Evolutionary conservation across 192 early-diverging fungal genomes (phyloP).

Genomic region (Coemansia guatemalensis): DNA sequence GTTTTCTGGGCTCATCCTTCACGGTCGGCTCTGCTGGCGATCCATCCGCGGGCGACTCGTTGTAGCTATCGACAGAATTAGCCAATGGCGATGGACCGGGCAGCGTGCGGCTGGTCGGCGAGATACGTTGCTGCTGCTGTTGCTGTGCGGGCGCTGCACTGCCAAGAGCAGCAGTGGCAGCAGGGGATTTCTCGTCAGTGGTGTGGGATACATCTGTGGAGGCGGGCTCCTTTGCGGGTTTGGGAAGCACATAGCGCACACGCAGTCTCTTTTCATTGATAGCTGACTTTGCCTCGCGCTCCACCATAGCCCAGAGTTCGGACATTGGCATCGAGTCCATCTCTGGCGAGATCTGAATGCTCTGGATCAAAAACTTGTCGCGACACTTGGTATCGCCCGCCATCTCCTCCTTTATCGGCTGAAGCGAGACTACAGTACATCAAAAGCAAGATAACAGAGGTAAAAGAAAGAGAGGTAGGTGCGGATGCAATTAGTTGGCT

Average conservation of each 20-base stretch:
- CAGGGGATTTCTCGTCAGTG: conserved; percentile 1
- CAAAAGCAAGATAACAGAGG: neutral
- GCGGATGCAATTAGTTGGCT: neutral
- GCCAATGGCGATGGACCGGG: conserved; percentile 40
- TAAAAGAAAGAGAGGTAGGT: neutral
- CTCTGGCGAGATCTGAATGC: conserved; percentile 72
- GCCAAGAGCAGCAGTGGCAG: conserved; percentile 6
- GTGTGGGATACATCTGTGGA: neutral
- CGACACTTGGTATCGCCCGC: conserved; percentile 79
- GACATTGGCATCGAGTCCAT: conserved; percentile 60
- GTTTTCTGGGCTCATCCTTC: conserved; percentile 2
- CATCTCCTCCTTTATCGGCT: conserved; percentile 84
- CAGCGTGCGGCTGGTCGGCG: conserved; percentile 13
- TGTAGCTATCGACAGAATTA: conserved; percentile 14
- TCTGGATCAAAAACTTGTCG: conserved; percentile 97
- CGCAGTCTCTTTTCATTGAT: conserved; percentile 71
- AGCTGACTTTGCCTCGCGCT: conserved; percentile 59
- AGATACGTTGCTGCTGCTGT: conserved; percentile 12
- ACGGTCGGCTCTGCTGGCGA: neutral
- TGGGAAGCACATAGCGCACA: conserved; percentile 59
- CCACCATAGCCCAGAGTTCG: conserved; percentile 72
- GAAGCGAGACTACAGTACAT: conserved; percentile 67
- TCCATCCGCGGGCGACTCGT: conserved; percentile 1
- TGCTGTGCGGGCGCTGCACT: conserved; percentile 24
- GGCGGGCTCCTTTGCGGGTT: conserved; percentile 5